Conservation (phyloP, 208 protist genomes). For the Zelonia costaricensis region DNA sequence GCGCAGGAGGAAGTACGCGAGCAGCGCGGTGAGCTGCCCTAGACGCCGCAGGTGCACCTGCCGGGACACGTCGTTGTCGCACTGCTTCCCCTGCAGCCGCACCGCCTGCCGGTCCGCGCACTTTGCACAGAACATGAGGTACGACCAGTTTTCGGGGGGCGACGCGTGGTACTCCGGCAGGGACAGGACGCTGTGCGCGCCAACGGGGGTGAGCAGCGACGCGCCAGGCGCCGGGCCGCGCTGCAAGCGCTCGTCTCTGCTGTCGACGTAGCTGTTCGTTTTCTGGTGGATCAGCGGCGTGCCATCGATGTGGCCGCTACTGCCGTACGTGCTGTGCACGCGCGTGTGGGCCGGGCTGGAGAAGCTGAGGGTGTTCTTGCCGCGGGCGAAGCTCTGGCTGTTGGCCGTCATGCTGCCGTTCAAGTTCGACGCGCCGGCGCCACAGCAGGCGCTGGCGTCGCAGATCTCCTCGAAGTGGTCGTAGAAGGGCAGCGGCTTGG, state of each 20-base stretch:
- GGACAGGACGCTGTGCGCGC: constrained; percentile 16
- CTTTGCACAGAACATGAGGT: constrained; percentile 51
- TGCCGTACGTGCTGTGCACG: constrained; percentile 15
- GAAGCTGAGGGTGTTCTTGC: background rate
- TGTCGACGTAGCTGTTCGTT: constrained; percentile 16
- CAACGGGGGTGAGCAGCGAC: constrained; percentile 1
- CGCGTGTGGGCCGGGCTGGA: constrained; percentile 17
- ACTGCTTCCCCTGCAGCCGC: constrained; percentile 32
- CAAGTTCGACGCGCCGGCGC: constrained; percentile 5
- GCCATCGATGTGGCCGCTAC: constrained; percentile 22
- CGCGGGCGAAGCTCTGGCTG: constrained; percentile 15
- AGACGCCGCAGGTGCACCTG: constrained; percentile 43
- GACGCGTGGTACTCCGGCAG: constrained; percentile 24
- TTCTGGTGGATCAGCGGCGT: constrained; percentile 20
- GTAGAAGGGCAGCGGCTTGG: constrained; percentile 39
- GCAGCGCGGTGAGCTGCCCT: constrained; percentile 45
- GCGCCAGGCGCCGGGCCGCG: background rate
- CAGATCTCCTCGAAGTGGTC: constrained; percentile 37
- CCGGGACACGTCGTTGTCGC: constrained; percentile 32
- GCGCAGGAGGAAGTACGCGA: constrained; percentile 42
- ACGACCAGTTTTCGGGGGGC: constrained; percentile 46
- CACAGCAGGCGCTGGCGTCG: constrained; percentile 23
- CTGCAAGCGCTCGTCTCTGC: constrained; percentile 4
- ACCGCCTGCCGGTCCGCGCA: constrained; percentile 33
- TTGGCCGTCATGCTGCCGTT: constrained; percentile 9